A percentile compares a stretch with the other conserved stretches of the same genome.
phyloP scores from a whole-genome alignment of 257 asterid species.

The Capsicum chinense region DNA sequence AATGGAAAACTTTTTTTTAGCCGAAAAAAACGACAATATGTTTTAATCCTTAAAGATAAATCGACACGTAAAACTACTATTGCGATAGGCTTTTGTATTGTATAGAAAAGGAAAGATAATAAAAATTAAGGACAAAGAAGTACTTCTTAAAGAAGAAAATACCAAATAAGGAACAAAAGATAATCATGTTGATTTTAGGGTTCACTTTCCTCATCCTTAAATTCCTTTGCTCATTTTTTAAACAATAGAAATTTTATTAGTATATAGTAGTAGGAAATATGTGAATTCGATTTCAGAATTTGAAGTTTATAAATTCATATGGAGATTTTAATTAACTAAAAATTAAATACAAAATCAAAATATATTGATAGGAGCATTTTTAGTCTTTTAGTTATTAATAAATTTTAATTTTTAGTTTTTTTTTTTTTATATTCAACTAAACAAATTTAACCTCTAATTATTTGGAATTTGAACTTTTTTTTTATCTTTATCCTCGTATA shows the following conservation, averaged over 20 bases:
- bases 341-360: too few relatives aligned
- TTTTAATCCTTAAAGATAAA: background rate
- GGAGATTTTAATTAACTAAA: too few relatives aligned
- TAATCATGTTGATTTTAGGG: background rate
- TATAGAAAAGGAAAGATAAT: background rate
- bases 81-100: background rate
- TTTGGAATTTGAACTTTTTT: background rate
- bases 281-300: background rate
- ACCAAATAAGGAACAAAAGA: background rate
- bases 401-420: background rate
- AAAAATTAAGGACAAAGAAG: background rate
- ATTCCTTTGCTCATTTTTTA: background rate
- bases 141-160: background rate
- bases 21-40: background rate
- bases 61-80: slow-evolving; percentile 2
- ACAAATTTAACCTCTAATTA: background rate
- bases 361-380: too few relatives aligned
- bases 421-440: background rate
- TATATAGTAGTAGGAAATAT: background rate
- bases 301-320: background rate
- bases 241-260: background rate
- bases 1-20: background rate
- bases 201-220: background rate
- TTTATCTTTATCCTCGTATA: background rate
- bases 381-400: background rate